A percentile compares a stretch with the other conserved stretches of the same genome.
These are phyloP conservation scores for Odontarrhena argentea DNA, from an alignment of 345 rosid species.

Conservation along the genomic window DNA sequence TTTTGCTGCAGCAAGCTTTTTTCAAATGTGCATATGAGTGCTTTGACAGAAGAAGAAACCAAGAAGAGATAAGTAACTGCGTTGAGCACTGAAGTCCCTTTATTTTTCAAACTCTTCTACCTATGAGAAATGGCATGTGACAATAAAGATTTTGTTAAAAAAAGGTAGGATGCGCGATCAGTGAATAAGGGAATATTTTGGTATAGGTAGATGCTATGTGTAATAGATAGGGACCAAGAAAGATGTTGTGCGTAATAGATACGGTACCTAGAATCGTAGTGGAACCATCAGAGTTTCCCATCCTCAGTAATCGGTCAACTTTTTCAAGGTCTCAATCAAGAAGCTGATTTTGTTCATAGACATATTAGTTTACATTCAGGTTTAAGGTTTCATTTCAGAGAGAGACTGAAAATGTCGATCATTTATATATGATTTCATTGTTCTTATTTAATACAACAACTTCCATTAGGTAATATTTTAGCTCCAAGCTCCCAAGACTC, in stretches of 20 bases:
- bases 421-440: too few species aligned
- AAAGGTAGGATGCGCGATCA: too few species aligned
- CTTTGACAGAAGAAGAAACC: conserved; percentile 76
- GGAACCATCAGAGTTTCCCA: conserved; percentile 40
- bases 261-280: conserved; percentile 52
- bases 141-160: too few species aligned
- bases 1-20: conserved; percentile 79
- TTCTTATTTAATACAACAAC: too few species aligned
- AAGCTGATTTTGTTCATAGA: neutral
- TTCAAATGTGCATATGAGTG: conserved; percentile 92
- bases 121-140: too few species aligned
- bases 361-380: too few species aligned
- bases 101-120: conserved; percentile 56
- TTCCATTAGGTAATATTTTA: too few species aligned
- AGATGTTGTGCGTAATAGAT: conserved; percentile 73
- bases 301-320: conserved; percentile 45
- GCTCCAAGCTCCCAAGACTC: too few species aligned
- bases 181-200: too few species aligned
- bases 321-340: conserved; percentile 50
- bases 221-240: conserved; percentile 60
- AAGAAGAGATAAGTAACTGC: conserved; percentile 78
- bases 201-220: too few species aligned
- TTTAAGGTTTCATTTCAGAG: too few species aligned
- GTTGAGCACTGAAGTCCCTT: conserved; percentile 82
- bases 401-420: too few species aligned